Evolutionary conservation across 305 asterid species (phyloP), one percentile per base, ranked within the genome.

Genomic region (Fraxinus sp.): DNA sequence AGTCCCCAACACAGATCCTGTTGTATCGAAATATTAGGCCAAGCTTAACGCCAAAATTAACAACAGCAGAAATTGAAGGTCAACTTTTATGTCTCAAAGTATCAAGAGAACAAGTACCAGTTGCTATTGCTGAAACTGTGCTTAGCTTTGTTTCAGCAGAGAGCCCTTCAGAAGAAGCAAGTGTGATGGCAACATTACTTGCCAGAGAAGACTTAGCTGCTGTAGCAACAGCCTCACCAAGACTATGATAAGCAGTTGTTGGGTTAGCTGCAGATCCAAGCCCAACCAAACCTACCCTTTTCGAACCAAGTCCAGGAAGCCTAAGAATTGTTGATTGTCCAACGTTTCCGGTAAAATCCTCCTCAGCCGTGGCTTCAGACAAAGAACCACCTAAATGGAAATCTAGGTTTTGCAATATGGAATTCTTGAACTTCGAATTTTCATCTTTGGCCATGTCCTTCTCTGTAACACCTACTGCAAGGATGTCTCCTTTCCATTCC

Each of bases 401-500:
- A 87, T 96, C 99, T 74, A 96, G 85, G 83, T 91, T 92, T 78
- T 91, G 94, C 90, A 96, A 89, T 78, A 87, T 81, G 5, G 82
- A 78, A 86, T 96, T 94, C 86, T 91, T 91, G 86, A 96, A 96
- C 81, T 92, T 94, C 2, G 88, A 90, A 86, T 89, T 88, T 77
- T 89, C 98, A 64, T 96, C 98, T 88, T 90, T 96, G 2, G 87
- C 90, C 97, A 88, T 81, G 87, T 96, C 99, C 84, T 90, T 92
- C 87, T 93, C 98, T 0, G 98, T 89, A 74, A 95, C 98, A 28
- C 98, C 99, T 59, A 96, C 95, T 26, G 95, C 97, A 68, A 96
- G 97, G 41, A 94, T 89, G 87, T 94, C 99, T 55, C 99, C 99
- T 90, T 94, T 96, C 99, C 99, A 96, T 89, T 93, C 95, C 3